Conservation (phyloP, 176 grass and related monocot genomes). For the Phragmites australis region DNA sequence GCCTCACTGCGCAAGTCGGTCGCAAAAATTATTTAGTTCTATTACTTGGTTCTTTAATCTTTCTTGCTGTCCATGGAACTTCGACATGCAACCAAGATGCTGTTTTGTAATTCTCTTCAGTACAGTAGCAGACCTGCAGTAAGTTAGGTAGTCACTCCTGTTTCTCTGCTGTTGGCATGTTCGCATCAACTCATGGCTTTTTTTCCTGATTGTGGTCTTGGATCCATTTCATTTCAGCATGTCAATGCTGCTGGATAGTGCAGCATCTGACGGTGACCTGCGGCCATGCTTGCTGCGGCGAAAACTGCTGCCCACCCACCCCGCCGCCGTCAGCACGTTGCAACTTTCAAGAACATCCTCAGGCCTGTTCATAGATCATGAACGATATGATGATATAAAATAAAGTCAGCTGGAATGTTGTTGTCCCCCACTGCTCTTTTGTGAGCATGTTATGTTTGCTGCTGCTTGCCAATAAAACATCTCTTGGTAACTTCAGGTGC, state of each 20-base stretch:
- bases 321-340: background rate
- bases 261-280: constrained; percentile 50
- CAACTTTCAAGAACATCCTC: background rate
- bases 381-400: background rate
- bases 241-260: constrained; percentile 63
- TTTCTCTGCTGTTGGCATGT: constrained; percentile 5
- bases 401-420: background rate
- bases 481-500: background rate
- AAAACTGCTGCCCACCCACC: constrained; percentile 49
- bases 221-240: constrained; percentile 36
- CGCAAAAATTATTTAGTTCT: background rate
- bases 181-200: constrained; percentile 17
- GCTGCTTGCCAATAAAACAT: constrained; percentile 3
- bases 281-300: constrained; percentile 52
- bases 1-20: constrained; percentile 45
- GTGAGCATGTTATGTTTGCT: background rate
- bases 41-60: background rate
- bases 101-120: background rate
- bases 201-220: background rate
- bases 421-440: background rate
- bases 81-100: background rate
- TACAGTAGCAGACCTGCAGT: background rate
- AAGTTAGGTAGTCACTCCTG: background rate
- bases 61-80: background rate
- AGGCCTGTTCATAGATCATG: background rate